Base-by-base conservation (phyloP, 1,284 basidiomycete species). In the Dichomitus squalens region DNA sequence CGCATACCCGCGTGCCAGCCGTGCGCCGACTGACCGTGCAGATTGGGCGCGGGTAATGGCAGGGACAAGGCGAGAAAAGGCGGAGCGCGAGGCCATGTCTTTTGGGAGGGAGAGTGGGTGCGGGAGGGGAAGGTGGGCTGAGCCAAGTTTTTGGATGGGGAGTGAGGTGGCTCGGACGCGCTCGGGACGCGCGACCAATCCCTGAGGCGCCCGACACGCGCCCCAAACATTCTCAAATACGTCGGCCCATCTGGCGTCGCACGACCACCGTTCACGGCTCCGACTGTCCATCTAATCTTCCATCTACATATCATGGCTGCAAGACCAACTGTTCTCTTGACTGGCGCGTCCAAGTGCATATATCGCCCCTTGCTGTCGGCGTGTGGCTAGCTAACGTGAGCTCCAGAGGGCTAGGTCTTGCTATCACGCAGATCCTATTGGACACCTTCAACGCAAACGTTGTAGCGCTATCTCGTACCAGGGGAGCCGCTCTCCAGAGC, bases 321-420 rank as follows among this genome's bases (percentile, higher is more conserved):
- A 31, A 71, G 65, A 51, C 73, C 84, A 14, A 81, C 88, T 53
- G 76, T 92, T 34, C 67, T 92, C 51, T 76, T 92, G 66, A 91
- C 90, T 53, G 90, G 90, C 59, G 90, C 88, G 33, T 93, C 91
- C 58, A 91, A 80, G 89, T 90, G 68, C 68, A 62, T 64, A 48
- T 38, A 52, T 18, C 51, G 58, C 34, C 49, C 43, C 38, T 31
- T 34, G 7, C 48, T 27, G 29, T 38, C 50, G 21, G 41, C 46
- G 35, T 53, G 18, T 46, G 34, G 51, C 58, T 34, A 23, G 49
- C 52, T 55, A 49, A 46, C 35, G 34, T 27, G 65, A 90, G 39
- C 36, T 39, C 25, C 66, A 91, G 91, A 78, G 94, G 94, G 33
- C 86, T 96, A 56, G 94, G 94, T 2, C 83, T 95, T 46, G 90